These are phyloP conservation scores for Botrytis fragariae DNA, from an alignment of 2,329 filamentous ascomycete species.

Conservation along the genomic window DNA sequence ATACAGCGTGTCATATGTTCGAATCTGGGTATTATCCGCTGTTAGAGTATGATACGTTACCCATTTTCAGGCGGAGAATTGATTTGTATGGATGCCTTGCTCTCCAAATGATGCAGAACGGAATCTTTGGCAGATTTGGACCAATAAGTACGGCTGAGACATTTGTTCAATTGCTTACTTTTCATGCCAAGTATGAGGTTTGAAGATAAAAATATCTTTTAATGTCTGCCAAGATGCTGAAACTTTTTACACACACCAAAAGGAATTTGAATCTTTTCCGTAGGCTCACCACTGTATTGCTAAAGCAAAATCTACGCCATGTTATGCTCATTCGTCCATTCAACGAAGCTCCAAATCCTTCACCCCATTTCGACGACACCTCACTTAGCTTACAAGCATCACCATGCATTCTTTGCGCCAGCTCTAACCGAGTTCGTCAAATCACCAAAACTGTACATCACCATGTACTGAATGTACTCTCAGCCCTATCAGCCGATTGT, in stretches of 20 bases:
- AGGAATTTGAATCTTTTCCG: background rate
- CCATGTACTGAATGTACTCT: background rate
- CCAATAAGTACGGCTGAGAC: constrained; percentile 7
- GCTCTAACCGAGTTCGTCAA: background rate
- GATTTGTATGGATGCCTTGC: background rate
- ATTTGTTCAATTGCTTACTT: background rate
- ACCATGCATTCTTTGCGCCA: constrained; percentile 1
- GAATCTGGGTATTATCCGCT: constrained; percentile 2
- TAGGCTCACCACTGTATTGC: background rate
- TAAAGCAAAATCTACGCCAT: background rate
- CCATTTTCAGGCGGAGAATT: background rate
- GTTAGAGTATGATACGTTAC: constrained; percentile 7
- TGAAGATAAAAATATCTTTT: constrained; percentile 15
- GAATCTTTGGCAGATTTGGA: background rate
- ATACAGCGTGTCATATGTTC: background rate
- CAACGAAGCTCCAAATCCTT: constrained; percentile 14
- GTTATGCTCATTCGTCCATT: constrained; percentile 7
- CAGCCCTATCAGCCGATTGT: constrained; percentile 16
- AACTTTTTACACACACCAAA: background rate
- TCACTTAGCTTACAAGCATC: constrained; percentile 19
- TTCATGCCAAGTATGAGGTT: constrained; percentile 5
- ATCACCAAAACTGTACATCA: background rate
- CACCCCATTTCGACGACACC: constrained; percentile 3
- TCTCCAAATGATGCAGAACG: background rate
- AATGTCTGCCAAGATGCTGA: constrained; percentile 17